Conservation (phyloP, 495 filamentous ascomycete species). For the Neurospora tetrasperma region DNA sequence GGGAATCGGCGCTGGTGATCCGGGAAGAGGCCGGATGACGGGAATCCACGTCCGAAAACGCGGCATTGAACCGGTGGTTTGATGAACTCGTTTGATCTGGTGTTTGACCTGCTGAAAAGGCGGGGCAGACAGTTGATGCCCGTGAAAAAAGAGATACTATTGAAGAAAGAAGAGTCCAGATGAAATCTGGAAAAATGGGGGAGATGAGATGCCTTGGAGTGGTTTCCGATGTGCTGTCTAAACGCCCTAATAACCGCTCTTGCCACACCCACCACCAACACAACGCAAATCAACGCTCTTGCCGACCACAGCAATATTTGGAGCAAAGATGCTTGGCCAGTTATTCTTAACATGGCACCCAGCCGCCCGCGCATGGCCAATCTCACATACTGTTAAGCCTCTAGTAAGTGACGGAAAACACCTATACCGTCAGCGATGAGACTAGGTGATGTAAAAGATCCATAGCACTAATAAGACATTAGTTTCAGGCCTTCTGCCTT, state of each 20-base stretch:
- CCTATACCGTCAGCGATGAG: background rate
- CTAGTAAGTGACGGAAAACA: background rate
- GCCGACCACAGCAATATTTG: background rate
- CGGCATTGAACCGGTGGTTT: background rate
- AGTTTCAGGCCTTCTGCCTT: background rate
- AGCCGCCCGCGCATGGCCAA: background rate
- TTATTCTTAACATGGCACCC: background rate
- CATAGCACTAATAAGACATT: background rate
- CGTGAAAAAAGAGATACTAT: background rate
- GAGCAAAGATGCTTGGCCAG: background rate
- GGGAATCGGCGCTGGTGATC: background rate
- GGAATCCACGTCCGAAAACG: background rate
- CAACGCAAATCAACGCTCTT: background rate
- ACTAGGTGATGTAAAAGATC: background rate
- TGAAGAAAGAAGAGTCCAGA: background rate
- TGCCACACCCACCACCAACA: too few species aligned
- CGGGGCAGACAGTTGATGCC: background rate
- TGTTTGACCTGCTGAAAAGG: background rate
- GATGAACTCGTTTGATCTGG: background rate
- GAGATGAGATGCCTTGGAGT: background rate
- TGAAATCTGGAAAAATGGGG: background rate
- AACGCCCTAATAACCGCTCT: background rate
- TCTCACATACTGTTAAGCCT: background rate
- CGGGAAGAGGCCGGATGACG: background rate
- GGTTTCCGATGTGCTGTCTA: background rate